Evolutionary conservation across 257 asterid genomes (phyloP), one percentile per base, ranked within the genome.

Genomic region (Solanum etuberosum): DNA sequence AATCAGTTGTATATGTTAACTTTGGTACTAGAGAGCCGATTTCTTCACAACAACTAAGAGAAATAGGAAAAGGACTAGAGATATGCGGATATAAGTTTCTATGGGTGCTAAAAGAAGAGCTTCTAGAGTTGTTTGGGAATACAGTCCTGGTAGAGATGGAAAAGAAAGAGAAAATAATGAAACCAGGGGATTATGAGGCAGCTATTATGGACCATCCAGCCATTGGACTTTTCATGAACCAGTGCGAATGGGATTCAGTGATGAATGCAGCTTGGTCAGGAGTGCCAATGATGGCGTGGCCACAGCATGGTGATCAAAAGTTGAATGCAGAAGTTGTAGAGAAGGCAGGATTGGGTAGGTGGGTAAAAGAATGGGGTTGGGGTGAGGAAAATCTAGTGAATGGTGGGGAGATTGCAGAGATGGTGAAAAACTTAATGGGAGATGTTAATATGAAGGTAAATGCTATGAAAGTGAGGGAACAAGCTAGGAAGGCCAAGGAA

Each of bases 301-400:
- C 95, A 16, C 91, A 87, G 32, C 91, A 91, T 61, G 93, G 94
- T 27, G 93, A 92, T 63, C 94, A 91, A 35, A 89, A 73, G 91
- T 88, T 92, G 86, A 92, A 92, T 84, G 93, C 94, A 42, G 91
- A 87, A 72, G 89, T 73, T 32, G 89, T 88, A 14, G 91, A 90
- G 85, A 88, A 85, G 83, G 89, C 77, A 16, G 93, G 93, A 3
- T 76, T 89, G 31, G 93, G 93, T 3, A 11, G 88, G 80, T 90
- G 91, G 93, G 87, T 82, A 46, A 86, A 71, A 80, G 89, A 89
- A 9, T 87, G 93, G 93, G 90, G 89, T 72, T 80, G 91, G 91
- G 85, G 85, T 18, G 91, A 91, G 80, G 92, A 88, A 40, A 83
- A 43, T 38, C n/a, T 87, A 86, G 91, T 90, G 12, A 57, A 73